phyloP scores from a whole-genome alignment of 495 filamentous ascomycete species.

The Penicillium lagena region DNA sequence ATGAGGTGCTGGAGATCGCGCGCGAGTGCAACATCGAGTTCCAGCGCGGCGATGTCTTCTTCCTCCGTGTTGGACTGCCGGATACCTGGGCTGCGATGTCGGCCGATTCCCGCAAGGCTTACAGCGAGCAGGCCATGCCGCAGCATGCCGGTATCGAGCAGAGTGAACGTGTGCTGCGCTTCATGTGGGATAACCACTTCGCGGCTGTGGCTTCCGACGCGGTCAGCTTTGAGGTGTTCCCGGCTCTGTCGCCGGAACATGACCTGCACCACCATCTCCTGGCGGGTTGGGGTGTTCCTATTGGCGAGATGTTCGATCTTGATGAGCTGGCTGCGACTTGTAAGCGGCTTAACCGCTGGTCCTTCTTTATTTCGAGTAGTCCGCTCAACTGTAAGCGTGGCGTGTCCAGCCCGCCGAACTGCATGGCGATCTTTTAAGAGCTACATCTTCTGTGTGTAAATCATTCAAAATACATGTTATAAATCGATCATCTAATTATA shows the following conservation, averaged over 20 bases:
- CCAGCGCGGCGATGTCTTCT: conserved; percentile 58
- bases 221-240: conserved; percentile 62
- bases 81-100: conserved; percentile 36
- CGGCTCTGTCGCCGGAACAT: conserved; percentile 42
- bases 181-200: conserved; percentile 66
- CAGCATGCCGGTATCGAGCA: conserved; percentile 57
- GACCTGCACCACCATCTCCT: conserved; percentile 62
- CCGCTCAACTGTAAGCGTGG: conserved; percentile 49
- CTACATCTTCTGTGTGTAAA: too few relatives aligned
- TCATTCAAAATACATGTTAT: too few relatives aligned
- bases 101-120: conserved; percentile 26
- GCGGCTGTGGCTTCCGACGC: conserved; percentile 59
- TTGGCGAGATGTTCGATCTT: conserved; percentile 62
- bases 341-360: conserved; percentile 53
- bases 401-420: conserved; percentile 41
- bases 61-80: conserved; percentile 64
- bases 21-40: conserved; percentile 56
- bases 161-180: conserved; percentile 58
- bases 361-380: conserved; percentile 63
- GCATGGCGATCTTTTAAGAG: conserved; percentile 41
- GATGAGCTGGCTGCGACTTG: conserved; percentile 49
- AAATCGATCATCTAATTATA: too few relatives aligned
- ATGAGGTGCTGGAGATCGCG: conserved; percentile 39
- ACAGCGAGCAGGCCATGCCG: conserved; percentile 34
- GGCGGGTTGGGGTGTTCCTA: conserved; percentile 60